Evolutionary conservation across 257 asterid species (phyloP).

Genomic region (Solanum bukasovii): DNA sequence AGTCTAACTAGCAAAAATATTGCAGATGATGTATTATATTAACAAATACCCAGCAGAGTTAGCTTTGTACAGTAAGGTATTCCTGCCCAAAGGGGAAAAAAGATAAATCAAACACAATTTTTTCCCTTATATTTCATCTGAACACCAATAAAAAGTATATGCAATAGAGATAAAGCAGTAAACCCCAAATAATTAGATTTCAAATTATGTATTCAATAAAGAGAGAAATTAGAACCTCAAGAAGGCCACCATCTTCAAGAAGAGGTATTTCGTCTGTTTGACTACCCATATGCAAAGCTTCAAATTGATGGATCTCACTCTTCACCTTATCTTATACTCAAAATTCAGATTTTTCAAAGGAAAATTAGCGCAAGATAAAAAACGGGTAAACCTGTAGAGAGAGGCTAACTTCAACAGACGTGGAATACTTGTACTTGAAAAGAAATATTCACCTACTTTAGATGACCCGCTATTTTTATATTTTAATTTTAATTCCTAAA

Average conservation of each 20-base stretch:
- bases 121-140: background rate
- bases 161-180: background rate
- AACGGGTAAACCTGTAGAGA: background rate
- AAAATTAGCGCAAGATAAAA: background rate
- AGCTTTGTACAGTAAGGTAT: background rate
- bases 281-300: conserved; percentile 31
- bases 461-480: background rate
- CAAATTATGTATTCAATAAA: background rate
- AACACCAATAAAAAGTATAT: background rate
- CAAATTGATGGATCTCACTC: conserved; percentile 1
- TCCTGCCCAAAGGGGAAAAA: background rate
- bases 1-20: background rate
- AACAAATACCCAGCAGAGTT: background rate
- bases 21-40: background rate
- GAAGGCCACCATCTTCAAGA: conserved; percentile 49
- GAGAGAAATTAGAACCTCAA: conserved; percentile 30
- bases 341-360: background rate
- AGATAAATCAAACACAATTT: background rate
- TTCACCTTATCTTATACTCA: background rate
- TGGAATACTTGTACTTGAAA: background rate
- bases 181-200: background rate
- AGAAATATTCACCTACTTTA: background rate
- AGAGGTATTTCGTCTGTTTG: conserved; percentile 55
- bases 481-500: background rate
- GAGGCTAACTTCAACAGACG: too few relatives aligned